Evolutionary conservation across 2,329 filamentous ascomycete genomes (phyloP).

Genomic region (Sphaceloma murrayae): DNA sequence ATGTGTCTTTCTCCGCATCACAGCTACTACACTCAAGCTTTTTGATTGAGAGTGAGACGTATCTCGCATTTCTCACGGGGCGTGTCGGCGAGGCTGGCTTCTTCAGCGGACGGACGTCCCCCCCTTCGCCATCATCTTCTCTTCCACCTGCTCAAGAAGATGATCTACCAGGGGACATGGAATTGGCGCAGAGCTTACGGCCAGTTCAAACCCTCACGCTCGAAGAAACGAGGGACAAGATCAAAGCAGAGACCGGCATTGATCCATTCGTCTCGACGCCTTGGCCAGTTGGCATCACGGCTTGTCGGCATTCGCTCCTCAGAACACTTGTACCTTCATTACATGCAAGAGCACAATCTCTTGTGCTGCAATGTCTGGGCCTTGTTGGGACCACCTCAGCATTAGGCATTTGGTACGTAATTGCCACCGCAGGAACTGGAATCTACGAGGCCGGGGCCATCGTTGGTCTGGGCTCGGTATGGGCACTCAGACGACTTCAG

Average conservation of each 20-base stretch:
- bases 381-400: constrained; percentile 53
- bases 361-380: constrained; percentile 62
- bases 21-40: constrained; percentile 71
- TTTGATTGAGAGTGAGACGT: constrained; percentile 67
- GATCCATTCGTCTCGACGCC: constrained; percentile 33
- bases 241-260: constrained; percentile 25
- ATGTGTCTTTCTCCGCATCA: constrained; percentile 72
- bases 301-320: constrained; percentile 48
- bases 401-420: constrained; percentile 46
- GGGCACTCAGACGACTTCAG: constrained; percentile 49
- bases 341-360: constrained; percentile 37
- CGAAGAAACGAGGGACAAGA: constrained; percentile 17
- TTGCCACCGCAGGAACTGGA: constrained; percentile 43
- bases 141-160: neutral
- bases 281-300: constrained; percentile 68
- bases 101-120: constrained; percentile 19
- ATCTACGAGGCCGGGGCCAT: constrained; percentile 51
- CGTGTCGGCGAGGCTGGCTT: constrained; percentile 59
- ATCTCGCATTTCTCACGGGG: constrained; percentile 73
- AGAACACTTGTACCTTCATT: constrained; percentile 35
- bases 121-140: neutral
- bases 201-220: neutral
- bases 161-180: neutral
- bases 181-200: neutral
- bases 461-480: constrained; percentile 49